phyloP scores from a whole-genome alignment of 768 basidiomycete genomes.

The Russula dissimulans region DNA sequence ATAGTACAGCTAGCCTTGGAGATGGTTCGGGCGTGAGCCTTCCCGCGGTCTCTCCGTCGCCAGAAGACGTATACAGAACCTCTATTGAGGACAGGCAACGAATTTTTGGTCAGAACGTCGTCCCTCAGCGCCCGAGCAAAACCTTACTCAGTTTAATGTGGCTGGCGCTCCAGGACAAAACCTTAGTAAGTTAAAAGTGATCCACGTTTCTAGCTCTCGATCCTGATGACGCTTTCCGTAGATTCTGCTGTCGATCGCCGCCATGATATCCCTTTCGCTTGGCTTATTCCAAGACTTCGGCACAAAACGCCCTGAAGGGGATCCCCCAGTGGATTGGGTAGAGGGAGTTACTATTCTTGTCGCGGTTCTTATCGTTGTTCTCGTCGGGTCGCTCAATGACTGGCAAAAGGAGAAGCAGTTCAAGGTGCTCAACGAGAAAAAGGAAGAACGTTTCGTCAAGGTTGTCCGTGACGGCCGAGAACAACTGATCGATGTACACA shows the following conservation, averaged over 20 bases:
- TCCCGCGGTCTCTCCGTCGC: neutral
- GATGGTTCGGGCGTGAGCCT: neutral
- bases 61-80: slow-evolving; percentile 25
- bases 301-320: slow-evolving; percentile 40
- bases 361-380: slow-evolving; percentile 65
- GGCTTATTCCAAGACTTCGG: slow-evolving; percentile 95
- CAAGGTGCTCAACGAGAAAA: slow-evolving; percentile 82
- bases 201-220: neutral
- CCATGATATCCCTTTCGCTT: slow-evolving; percentile 84
- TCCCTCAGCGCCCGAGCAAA: slow-evolving; percentile 42
- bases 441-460: slow-evolving; percentile 88
- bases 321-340: slow-evolving; percentile 92
- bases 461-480: slow-evolving; percentile 34
- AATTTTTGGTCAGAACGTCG: slow-evolving; percentile 44
- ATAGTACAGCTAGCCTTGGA: slow-evolving; percentile 10
- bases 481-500: slow-evolving; percentile 36
- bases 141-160: slow-evolving; percentile 46
- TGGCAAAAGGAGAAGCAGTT: slow-evolving; percentile 99
- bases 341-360: slow-evolving; percentile 83
- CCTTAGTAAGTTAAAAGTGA: slow-evolving; percentile 36
- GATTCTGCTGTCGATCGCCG: slow-evolving; percentile 87
- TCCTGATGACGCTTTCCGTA: slow-evolving; percentile 36
- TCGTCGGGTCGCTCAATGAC: slow-evolving; percentile 93
- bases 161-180: slow-evolving; percentile 55
- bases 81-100: slow-evolving; percentile 35